Conservation (phyloP, 2,329 filamentous ascomycete genomes). For the Sclerotinia spermophila region DNA sequence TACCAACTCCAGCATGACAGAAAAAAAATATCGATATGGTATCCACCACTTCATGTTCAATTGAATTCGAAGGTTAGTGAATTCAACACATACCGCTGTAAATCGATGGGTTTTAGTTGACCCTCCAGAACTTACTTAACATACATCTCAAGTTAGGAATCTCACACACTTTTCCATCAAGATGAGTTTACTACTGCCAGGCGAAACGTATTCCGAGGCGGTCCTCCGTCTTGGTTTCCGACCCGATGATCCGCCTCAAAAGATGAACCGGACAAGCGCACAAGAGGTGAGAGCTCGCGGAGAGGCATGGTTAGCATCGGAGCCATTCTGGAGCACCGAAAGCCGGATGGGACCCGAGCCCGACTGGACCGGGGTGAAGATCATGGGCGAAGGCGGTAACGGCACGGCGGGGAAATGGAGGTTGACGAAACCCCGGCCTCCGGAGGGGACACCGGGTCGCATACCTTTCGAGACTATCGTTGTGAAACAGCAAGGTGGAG, state of each 20-base stretch:
- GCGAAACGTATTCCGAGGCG: neutral
- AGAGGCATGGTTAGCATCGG: neutral
- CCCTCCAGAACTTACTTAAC: neutral
- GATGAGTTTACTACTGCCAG: neutral
- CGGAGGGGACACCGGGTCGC: neutral
- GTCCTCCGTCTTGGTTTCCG: neutral
- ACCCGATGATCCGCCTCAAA: neutral
- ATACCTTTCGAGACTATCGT: neutral
- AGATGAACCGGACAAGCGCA: fast-evolving
- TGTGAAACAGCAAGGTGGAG: neutral
- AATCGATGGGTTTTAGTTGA: neutral
- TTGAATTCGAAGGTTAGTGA: neutral
- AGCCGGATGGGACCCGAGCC: neutral
- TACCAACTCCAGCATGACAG: neutral
- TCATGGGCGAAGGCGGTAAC: constrained; percentile 1
- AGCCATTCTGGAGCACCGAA: neutral
- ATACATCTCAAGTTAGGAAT: neutral
- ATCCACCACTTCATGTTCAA: too few relatives aligned
- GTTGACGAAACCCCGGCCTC: neutral
- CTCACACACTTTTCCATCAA: neutral
- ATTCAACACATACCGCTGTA: neutral
- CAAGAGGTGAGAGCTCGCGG: neutral
- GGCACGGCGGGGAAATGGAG: neutral
- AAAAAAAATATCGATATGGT: neutral
- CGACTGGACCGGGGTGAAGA: neutral